Conservation (phyloP, 192 early-diverging fungal species). For the Coemansia pectinata region DNA sequence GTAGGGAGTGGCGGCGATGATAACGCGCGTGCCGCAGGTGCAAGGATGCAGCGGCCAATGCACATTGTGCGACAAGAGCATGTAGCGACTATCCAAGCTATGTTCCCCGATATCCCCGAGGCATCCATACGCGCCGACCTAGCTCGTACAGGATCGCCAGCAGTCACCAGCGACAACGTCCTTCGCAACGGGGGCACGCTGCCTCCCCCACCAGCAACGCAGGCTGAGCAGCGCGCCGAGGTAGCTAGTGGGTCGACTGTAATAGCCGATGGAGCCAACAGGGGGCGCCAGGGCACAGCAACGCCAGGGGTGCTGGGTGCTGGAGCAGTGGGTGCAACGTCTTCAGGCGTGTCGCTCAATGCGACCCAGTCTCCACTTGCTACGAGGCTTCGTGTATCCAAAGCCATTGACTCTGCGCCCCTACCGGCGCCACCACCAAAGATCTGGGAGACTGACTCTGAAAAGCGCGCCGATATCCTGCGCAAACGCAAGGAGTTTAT, state of each 20-base stretch:
- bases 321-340: not conserved
- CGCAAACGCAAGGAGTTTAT: conserved; percentile 51
- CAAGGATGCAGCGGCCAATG: conserved; percentile 25
- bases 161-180: conserved; percentile 79
- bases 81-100: conserved; percentile 70
- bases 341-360: conserved; percentile 35
- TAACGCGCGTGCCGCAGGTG: conserved; percentile 10
- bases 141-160: conserved; percentile 79
- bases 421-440: conserved; percentile 38
- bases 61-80: conserved; percentile 46
- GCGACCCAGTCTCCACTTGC: conserved; percentile 45
- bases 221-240: conserved; percentile 25
- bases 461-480: conserved; percentile 35
- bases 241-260: not conserved
- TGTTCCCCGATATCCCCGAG: conserved; percentile 82
- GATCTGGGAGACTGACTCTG: conserved; percentile 44
- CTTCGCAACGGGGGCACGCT: conserved; percentile 60
- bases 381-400: conserved; percentile 30
- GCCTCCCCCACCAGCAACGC: conserved; percentile 34
- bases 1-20: conserved; percentile 47
- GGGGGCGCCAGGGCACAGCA: conserved; percentile 2
- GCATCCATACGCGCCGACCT: conserved; percentile 75
- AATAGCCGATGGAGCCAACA: not conserved
- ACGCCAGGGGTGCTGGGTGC: not conserved
- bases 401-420: conserved; percentile 14